These are phyloP conservation scores for Tricladium varicosporioides DNA, from an alignment of 2,329 filamentous ascomycete species.

Conservation along the genomic window DNA sequence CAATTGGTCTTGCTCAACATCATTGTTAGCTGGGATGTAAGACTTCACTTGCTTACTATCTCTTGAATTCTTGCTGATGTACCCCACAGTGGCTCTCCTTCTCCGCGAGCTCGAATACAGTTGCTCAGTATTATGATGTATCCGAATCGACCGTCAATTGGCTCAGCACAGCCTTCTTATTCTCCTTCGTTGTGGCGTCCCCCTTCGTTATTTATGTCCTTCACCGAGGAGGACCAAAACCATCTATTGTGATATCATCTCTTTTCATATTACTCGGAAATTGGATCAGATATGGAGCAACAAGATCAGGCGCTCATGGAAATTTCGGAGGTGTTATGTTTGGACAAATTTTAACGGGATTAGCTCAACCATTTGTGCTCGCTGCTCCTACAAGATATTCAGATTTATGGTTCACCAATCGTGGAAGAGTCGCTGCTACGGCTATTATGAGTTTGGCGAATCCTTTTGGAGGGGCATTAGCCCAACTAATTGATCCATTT, in stretches of 20 bases:
- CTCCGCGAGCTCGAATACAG: slow-evolving; percentile 73
- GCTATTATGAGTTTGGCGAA: slow-evolving; percentile 84
- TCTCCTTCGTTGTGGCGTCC: slow-evolving; percentile 73
- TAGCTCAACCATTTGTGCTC: slow-evolving; percentile 90
- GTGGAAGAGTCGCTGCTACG: slow-evolving; percentile 81
- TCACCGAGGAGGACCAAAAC: slow-evolving; percentile 73
- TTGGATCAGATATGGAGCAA: slow-evolving; percentile 85
- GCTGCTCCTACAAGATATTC: slow-evolving; percentile 87
- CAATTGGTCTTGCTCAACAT: slow-evolving; percentile 88
- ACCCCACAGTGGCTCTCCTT: slow-evolving; percentile 82
- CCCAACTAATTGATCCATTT: slow-evolving; percentile 80
- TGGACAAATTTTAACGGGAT: slow-evolving; percentile 84
- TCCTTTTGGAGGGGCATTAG: slow-evolving; percentile 83
- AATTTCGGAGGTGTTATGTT: slow-evolving; percentile 79
- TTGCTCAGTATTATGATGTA: slow-evolving; percentile 74
- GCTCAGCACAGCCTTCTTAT: slow-evolving; percentile 84
- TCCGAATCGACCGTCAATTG: slow-evolving; percentile 81
- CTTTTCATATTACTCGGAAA: slow-evolving; percentile 77
- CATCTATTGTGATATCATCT: slow-evolving; percentile 71
- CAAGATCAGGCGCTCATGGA: slow-evolving; percentile 50
- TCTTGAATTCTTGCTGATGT: not conserved
- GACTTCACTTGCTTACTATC: slow-evolving; percentile 33
- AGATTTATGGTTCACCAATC: slow-evolving; percentile 89
- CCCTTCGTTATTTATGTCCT: slow-evolving; percentile 76
- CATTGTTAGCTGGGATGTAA: slow-evolving; percentile 91